Conservation (phyloP, 139 green algal genomes). For the Auxenochlorella pyrenoidosa region DNA sequence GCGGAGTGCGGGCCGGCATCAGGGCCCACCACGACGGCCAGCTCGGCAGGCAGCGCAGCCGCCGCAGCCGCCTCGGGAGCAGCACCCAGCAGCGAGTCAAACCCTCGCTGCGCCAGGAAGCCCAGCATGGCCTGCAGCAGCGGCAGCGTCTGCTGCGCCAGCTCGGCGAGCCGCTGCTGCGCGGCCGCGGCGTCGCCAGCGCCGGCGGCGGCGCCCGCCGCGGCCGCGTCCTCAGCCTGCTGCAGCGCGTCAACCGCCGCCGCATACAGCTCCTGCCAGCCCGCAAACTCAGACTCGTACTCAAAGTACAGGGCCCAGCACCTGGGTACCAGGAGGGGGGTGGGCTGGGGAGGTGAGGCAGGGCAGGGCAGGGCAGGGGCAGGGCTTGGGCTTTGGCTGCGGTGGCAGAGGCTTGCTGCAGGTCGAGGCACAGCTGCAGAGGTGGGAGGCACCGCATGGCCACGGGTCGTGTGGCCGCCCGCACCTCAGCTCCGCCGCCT, state of each 20-base stretch:
- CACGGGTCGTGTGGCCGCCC: background rate
- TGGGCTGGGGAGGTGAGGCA: background rate
- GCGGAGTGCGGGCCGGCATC: background rate
- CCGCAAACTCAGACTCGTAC: slow-evolving; percentile 37
- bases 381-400: too few relatives aligned
- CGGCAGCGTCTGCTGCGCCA: slow-evolving; percentile 36
- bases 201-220: background rate
- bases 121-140: slow-evolving; percentile 32
- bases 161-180: background rate
- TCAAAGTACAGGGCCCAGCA: slow-evolving; percentile 43
- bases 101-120: background rate
- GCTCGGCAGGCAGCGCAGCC: background rate
- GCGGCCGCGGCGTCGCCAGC: background rate
- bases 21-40: slow-evolving; percentile 33
- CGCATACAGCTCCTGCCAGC: slow-evolving; percentile 42
- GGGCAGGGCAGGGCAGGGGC: background rate
- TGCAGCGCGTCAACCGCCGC: slow-evolving; percentile 5
- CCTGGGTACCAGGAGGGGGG: background rate
- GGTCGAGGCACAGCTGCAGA: background rate
- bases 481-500: background rate
- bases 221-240: background rate
- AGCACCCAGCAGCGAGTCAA: slow-evolving; percentile 16
- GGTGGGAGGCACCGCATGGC: background rate
- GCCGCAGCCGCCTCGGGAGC: background rate
- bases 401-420: background rate